Percentiles rank a stretch among this genome's conserved stretches.
These are phyloP conservation scores for Talaromyces proteolyticus DNA, from an alignment of 495 filamentous ascomycete species.

Conservation along the genomic window DNA sequence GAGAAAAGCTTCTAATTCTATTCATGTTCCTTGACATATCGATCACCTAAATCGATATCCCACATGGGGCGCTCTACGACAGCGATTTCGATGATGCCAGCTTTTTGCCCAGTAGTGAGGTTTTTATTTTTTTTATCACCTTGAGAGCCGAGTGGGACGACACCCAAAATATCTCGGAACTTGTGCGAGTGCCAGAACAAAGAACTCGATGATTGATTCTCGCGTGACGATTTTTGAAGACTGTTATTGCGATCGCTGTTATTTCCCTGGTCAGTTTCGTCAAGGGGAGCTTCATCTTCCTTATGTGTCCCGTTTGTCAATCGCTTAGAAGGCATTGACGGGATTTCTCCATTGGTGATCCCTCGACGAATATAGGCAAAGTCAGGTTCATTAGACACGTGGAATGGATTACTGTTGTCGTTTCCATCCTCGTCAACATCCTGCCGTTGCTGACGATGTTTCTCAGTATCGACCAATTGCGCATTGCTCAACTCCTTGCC, in stretches of 20 bases:
- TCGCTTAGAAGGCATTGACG: not conserved
- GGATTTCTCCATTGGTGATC: not conserved
- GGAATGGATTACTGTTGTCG: slow-evolving; percentile 12
- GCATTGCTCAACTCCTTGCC: slow-evolving; percentile 21
- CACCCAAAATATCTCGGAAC: slow-evolving; percentile 85
- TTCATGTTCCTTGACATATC: slow-evolving; percentile 65
- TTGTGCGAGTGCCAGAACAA: slow-evolving; percentile 79
- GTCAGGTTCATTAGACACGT: slow-evolving; percentile 21
- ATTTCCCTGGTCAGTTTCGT: no score
- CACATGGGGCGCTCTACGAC: slow-evolving; percentile 82
- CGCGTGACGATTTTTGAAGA: slow-evolving; percentile 13
- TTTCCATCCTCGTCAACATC: slow-evolving; percentile 30
- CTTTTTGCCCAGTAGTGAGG: slow-evolving; percentile 13
- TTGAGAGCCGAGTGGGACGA: slow-evolving; percentile 57
- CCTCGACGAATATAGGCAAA: slow-evolving; percentile 29
- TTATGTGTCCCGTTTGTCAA: not conserved
- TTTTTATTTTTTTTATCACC: slow-evolving; percentile 15
- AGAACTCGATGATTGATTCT: slow-evolving; percentile 30
- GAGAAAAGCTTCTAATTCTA: slow-evolving; percentile 14
- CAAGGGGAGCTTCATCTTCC: not conserved
- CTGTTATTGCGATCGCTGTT: no score
- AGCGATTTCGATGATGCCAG: slow-evolving; percentile 61
- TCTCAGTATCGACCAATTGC: slow-evolving; percentile 38
- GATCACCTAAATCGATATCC: slow-evolving; percentile 73
- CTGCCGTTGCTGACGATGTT: slow-evolving; percentile 38